These are phyloP conservation scores for Tulasnella sp. DNA, from an alignment of 768 basidiomycete species.

Conservation along the genomic window DNA sequence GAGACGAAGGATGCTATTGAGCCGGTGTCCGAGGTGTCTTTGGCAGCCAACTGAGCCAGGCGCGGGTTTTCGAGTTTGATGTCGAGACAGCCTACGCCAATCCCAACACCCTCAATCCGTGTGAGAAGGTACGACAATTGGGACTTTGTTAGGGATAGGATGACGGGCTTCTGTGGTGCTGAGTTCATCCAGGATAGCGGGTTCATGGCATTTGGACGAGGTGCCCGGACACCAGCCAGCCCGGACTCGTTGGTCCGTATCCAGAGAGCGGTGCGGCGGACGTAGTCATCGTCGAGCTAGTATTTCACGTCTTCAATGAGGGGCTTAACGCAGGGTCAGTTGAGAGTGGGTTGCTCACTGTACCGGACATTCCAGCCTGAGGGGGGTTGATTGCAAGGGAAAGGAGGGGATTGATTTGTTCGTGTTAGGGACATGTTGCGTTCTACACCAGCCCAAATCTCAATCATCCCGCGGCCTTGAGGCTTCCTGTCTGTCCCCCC, in stretches of 20 bases:
- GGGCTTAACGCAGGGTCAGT: too few relatives aligned
- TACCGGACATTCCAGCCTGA: too few relatives aligned
- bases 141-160: constrained; percentile 61
- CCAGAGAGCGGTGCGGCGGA: constrained; percentile 55
- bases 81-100: constrained; percentile 69
- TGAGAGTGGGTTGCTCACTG: too few relatives aligned
- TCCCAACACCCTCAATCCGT: constrained; percentile 69
- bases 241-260: constrained; percentile 59
- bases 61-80: constrained; percentile 58
- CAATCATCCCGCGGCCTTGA: too few relatives aligned
- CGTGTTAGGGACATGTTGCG: too few relatives aligned
- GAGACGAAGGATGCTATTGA: constrained; percentile 70
- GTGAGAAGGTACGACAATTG: constrained; percentile 82
- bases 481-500: too few relatives aligned
- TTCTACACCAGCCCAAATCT: too few relatives aligned
- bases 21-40: constrained; percentile 58
- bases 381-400: too few relatives aligned
- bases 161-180: constrained; percentile 34
- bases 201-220: constrained; percentile 32
- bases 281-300: constrained; percentile 62
- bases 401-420: too few relatives aligned
- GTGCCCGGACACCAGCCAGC: constrained; percentile 48
- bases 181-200: constrained; percentile 24
- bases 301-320: too few relatives aligned
- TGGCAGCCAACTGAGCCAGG: constrained; percentile 41